Evolutionary conservation across 2,329 filamentous ascomycete genomes (phyloP), one percentile per base, ranked within the genome.

Genomic region (Elsinoe necatrix): DNA sequence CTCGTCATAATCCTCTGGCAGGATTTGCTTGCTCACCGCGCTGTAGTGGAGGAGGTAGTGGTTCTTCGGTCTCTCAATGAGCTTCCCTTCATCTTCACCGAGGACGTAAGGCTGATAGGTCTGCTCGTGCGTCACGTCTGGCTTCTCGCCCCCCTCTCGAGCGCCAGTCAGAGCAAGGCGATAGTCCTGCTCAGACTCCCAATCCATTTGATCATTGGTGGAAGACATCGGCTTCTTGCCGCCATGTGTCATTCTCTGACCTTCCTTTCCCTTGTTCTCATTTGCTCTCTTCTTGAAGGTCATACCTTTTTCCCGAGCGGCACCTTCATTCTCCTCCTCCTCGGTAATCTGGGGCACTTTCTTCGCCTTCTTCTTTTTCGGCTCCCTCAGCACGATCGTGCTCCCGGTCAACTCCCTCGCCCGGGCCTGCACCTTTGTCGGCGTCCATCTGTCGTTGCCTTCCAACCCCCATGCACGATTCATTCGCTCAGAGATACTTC

Each of bases 221-320:
- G 6, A 5, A 77, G 93, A 93, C 73, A 97, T 97, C 56, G 93
- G 93, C 56, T 98, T 81, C 73, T 97, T 96, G 65, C 93, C 93
- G 67, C 93, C 93, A 47, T 98, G 85, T 60, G 89, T 88, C 47
- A 87, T 91, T 73, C 97, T 98, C 67, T 87, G 88, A 8, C 95
- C 88, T 0, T 23, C 18, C 20, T 25, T 23, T 8, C 11, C n/a
- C 21, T 25, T 45, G n/a, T 45, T 25, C 3, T 11, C 9, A 4
- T 37, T 11, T n/a, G 3, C 34, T 14, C 14, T 37, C 34, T n/a
- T 11, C 34, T 29, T 29, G 27, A 37, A 37, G 12, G 12, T 11
- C 34, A 37, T 37, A 12, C 34, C 34, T 4, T 12, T 12, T n/a
- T 37, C 14, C 9, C 5, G 34, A 12, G 14, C 34, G 3, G 34